A percentile compares a stretch with the other conserved stretches of the same genome.
These are phyloP conservation scores for Azolla pinnata DNA, from an alignment of 75 land plant genomes.

Conservation along the genomic window DNA sequence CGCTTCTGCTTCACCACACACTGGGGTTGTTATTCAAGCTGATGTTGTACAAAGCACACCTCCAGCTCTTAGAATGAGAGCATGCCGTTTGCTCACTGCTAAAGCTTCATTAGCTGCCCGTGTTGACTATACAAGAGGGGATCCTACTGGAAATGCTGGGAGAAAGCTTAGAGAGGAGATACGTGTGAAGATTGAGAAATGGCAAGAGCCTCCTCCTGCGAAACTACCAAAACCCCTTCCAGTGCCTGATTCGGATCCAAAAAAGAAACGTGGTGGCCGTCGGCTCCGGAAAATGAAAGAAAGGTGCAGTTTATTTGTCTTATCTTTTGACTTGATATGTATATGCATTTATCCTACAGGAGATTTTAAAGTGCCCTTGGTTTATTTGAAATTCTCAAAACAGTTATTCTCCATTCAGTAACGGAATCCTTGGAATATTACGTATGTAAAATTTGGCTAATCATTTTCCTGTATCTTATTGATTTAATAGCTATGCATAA, in stretches of 20 bases:
- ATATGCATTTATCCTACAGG: too few species aligned
- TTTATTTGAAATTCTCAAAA: too few species aligned
- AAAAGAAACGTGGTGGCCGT: constrained; percentile 97
- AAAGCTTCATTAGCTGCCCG: constrained; percentile 93
- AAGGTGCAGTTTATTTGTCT: constrained; percentile 35
- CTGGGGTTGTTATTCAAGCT: constrained; percentile 84
- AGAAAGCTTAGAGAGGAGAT: constrained; percentile 65
- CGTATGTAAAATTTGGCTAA: too few species aligned
- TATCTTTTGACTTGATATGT: too few species aligned
- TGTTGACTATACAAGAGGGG: constrained; percentile 76
- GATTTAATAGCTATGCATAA: too few species aligned
- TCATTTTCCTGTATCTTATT: too few species aligned
- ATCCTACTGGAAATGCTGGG: constrained; percentile 83
- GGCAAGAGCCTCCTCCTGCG: constrained; percentile 98
- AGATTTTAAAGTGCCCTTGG: too few species aligned
- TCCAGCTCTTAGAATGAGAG: constrained; percentile 71
- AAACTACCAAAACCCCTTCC: constrained; percentile 95
- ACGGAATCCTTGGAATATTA: too few species aligned
- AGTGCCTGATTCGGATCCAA: constrained; percentile 96
- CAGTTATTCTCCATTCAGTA: too few species aligned
- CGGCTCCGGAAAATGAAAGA: constrained; percentile 90
- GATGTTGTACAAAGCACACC: constrained; percentile 90
- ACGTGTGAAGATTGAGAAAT: constrained; percentile 85
- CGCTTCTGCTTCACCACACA: constrained; percentile 68
- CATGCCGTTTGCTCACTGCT: constrained; percentile 73